These are phyloP conservation scores for Termitomyces sp. DNA, from an alignment of 768 basidiomycete genomes.

Conservation along the genomic window DNA sequence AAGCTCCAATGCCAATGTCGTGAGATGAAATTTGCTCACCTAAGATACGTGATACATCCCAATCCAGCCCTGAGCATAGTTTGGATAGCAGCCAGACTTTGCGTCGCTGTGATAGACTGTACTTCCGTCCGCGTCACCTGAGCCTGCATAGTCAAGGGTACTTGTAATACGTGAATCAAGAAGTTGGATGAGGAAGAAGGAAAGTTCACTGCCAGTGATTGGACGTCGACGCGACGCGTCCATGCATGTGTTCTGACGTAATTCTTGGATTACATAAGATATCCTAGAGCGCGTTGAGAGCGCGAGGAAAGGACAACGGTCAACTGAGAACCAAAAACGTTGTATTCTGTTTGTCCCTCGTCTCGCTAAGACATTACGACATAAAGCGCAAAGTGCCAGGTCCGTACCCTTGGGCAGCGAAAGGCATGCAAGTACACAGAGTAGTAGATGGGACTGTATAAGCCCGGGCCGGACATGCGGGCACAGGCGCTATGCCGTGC, in stretches of 20 bases:
- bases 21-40: slow-evolving; percentile 35
- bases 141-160: slow-evolving; percentile 29
- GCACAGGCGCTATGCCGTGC: background rate
- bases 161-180: background rate
- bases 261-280: background rate
- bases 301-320: background rate
- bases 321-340: background rate
- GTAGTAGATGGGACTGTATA: background rate
- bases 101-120: slow-evolving; percentile 50
- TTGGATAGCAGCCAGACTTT: slow-evolving; percentile 70
- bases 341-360: background rate
- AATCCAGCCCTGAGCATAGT: slow-evolving; percentile 72
- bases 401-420: background rate
- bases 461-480: background rate
- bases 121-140: slow-evolving; percentile 33
- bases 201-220: background rate
- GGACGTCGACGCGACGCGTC: background rate
- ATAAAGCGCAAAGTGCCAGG: background rate
- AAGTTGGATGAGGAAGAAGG: background rate
- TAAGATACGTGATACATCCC: slow-evolving; percentile 75
- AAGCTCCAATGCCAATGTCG: background rate
- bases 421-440: background rate
- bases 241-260: background rate
- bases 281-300: no score
- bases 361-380: background rate